phyloP scores from a whole-genome alignment of 768 basidiomycete genomes.

The Boletus sensibilis region DNA sequence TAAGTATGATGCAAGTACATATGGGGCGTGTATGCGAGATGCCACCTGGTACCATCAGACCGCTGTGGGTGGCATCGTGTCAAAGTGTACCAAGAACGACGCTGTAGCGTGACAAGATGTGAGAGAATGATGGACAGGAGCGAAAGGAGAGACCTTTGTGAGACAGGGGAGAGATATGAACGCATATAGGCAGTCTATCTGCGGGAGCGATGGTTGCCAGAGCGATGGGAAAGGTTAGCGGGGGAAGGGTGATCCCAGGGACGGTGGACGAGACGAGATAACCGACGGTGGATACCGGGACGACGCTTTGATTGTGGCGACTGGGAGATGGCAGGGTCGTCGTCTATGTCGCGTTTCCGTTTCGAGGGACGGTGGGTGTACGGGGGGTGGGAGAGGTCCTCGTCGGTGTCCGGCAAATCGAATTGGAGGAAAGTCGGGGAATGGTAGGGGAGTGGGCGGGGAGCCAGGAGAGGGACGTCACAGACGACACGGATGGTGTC shows the following conservation, averaged over 20 bases:
- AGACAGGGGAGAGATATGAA: not conserved
- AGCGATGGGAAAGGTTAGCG: constrained; percentile 9
- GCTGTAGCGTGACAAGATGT: constrained; percentile 13
- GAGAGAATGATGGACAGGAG: constrained; percentile 12
- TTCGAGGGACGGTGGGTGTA: constrained; percentile 57
- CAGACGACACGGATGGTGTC: constrained; percentile 51
- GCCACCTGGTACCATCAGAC: constrained; percentile 8
- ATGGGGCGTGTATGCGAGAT: constrained; percentile 19
- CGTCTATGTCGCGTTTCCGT: constrained; percentile 45
- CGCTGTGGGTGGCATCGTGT: constrained; percentile 6
- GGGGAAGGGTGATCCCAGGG: constrained; percentile 6
- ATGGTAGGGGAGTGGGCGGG: constrained; percentile 67
- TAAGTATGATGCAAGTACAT: constrained; percentile 29
- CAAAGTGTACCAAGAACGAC: constrained; percentile 5
- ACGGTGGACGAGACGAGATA: constrained; percentile 17
- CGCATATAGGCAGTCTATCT: constrained; percentile 11
- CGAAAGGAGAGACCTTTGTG: constrained; percentile 4
- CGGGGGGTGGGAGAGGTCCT: constrained; percentile 68
- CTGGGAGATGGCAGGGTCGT: constrained; percentile 16
- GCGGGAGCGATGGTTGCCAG: constrained; percentile 21
- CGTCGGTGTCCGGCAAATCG: constrained; percentile 64
- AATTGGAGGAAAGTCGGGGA: constrained; percentile 69
- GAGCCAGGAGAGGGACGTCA: constrained; percentile 66
- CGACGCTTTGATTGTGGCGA: constrained; percentile 29
- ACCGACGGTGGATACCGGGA: constrained; percentile 13